Conservation (phyloP, 225 moss, liverwort and hornwort genomes). For the Sphagnum contortum region DNA sequence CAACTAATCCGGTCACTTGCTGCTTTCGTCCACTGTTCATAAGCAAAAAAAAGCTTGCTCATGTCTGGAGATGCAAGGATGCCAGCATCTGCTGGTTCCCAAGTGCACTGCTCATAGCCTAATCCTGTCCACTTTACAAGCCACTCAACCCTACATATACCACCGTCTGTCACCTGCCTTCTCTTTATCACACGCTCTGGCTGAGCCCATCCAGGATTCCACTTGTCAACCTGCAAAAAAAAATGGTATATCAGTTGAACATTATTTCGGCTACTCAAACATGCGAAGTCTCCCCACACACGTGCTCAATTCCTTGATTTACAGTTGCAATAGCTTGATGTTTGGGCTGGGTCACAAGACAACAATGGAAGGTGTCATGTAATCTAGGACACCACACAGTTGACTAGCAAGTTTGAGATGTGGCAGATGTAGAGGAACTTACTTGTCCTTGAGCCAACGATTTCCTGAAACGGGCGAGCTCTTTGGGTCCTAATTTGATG, state of each 20-base stretch:
- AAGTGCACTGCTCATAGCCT: conserved; percentile 84
- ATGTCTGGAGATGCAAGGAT: conserved; percentile 35
- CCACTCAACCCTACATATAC: conserved; percentile 49
- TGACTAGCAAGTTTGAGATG: too few species aligned
- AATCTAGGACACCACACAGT: too few species aligned
- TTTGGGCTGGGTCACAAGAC: too few species aligned
- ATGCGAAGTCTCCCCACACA: too few species aligned
- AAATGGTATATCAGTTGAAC: too few species aligned
- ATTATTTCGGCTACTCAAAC: too few species aligned
- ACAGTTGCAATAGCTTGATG: too few species aligned
- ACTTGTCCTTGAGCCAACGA: conserved; percentile 54
- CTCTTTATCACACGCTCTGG: conserved; percentile 71
- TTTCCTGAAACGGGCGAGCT: conserved; percentile 56
- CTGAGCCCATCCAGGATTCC: conserved; percentile 72
- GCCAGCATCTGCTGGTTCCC: conserved; percentile 59
- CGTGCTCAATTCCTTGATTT: too few species aligned
- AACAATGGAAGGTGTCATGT: too few species aligned
- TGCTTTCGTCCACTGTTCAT: conserved; percentile 50
- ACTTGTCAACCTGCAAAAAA: conserved; percentile 27
- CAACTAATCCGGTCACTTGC: conserved; percentile 34
- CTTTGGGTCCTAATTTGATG: conserved; percentile 55
- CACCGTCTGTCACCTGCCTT: conserved; percentile 11
- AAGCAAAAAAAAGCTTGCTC: conserved; percentile 33
- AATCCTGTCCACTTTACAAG: conserved; percentile 94
- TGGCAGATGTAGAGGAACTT: conserved; percentile 1